A percentile compares a stretch with the other conserved stretches of the same genome.
Evolutionary conservation across 371 early-diverging fungal species (phyloP).

Genomic region (Actinomortierella wolfii): DNA sequence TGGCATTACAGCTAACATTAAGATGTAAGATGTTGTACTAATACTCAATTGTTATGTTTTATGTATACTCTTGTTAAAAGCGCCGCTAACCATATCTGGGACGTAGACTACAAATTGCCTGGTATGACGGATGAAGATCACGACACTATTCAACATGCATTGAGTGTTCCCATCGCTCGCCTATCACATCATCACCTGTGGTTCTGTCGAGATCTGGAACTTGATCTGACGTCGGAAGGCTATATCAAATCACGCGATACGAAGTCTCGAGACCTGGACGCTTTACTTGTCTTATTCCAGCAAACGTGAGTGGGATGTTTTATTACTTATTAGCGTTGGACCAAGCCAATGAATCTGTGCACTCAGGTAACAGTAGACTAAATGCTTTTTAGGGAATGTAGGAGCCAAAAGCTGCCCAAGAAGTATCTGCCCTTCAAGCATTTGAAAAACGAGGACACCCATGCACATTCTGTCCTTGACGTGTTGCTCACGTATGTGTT

Average conservation of each 20-base stretch:
- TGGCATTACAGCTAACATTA: no score
- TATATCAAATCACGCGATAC: slow-evolving; percentile 6
- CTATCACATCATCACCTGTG: slow-evolving; percentile 2
- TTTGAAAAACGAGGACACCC: slow-evolving; percentile 9
- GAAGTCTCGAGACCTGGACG: background rate
- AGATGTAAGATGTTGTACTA: no score
- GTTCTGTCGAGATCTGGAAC: slow-evolving; percentile 6
- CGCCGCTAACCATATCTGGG: slow-evolving; percentile 9
- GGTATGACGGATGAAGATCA: slow-evolving; percentile 3
- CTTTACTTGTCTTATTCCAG: no score
- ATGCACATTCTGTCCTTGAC: slow-evolving; percentile 15
- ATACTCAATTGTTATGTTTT: no score
- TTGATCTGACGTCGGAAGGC: slow-evolving; percentile 1
- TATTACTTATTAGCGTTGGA: no score
- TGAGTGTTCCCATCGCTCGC: background rate
- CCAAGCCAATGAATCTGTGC: no score
- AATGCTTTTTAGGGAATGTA: slow-evolving; percentile 3
- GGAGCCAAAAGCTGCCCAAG: slow-evolving; percentile 9
- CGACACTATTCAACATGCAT: background rate
- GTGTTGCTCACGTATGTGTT: slow-evolving; percentile 12
- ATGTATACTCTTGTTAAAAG: slow-evolving; percentile 1
- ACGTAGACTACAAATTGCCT: slow-evolving; percentile 1
- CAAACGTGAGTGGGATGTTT: no score
- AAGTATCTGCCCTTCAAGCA: slow-evolving; percentile 4
- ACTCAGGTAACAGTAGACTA: no score